A percentile compares a stretch with the other conserved stretches of the same genome.
These are phyloP conservation scores for Saccharomyces pastorianus DNA, from an alignment of 1,139 yeast genomes.

Conservation along the genomic window DNA sequence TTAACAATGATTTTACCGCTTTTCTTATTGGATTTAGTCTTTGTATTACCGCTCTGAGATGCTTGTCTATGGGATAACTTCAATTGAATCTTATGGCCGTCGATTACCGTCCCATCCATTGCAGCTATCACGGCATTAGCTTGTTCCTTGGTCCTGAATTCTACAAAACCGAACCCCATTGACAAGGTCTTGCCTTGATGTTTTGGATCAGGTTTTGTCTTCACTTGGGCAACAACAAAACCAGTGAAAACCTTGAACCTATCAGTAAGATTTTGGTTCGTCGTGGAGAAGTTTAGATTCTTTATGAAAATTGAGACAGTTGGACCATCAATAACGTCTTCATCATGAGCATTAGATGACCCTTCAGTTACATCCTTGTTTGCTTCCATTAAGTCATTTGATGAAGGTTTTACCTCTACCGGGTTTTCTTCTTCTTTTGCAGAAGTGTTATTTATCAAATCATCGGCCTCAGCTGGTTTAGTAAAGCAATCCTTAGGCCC, in stretches of 20 bases:
- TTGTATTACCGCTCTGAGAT: constrained; percentile 25
- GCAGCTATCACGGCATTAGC: constrained; percentile 70
- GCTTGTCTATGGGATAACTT: constrained; percentile 74
- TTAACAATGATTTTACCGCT: constrained; percentile 80
- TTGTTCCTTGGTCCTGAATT: constrained; percentile 68
- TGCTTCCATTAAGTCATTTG: constrained; percentile 38
- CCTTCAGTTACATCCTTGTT: constrained; percentile 20
- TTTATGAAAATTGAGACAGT: constrained; percentile 84
- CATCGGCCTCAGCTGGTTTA: constrained; percentile 40
- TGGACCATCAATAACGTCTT: constrained; percentile 48
- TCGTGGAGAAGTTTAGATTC: constrained; percentile 82
- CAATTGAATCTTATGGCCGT: constrained; percentile 84
- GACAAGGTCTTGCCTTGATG: constrained; percentile 56
- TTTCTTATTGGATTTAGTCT: constrained; percentile 33
- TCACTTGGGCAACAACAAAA: constrained; percentile 73
- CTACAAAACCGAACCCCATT: constrained; percentile 98
- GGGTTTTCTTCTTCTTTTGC: constrained; percentile 31
- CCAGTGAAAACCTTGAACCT: constrained; percentile 69
- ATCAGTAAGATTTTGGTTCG: constrained; percentile 47
- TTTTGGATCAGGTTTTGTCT: constrained; percentile 83
- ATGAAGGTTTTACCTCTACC: constrained; percentile 40
- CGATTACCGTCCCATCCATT: constrained; percentile 71
- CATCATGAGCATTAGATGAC: constrained; percentile 32
- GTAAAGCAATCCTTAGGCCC: constrained; percentile 82
- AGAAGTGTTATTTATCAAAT: constrained; percentile 23